Percentiles rank a stretch among this genome's conserved stretches.
Conservation (phyloP, 2,329 filamentous ascomycete genomes). For the Pseudopithomyces maydicus region DNA sequence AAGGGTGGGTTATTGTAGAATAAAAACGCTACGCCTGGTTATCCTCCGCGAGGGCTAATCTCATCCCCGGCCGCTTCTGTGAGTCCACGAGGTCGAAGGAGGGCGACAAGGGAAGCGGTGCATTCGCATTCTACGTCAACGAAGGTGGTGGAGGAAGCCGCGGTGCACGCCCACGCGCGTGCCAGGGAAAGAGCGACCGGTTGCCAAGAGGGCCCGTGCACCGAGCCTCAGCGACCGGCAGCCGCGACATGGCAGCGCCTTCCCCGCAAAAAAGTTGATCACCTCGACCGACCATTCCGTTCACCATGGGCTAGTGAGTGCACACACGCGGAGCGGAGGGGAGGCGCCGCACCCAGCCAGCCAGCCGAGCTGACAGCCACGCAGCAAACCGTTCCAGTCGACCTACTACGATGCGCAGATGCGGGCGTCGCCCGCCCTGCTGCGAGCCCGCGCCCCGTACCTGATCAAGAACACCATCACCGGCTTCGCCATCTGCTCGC, state of each 20-base stretch:
- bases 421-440: slow-evolving; percentile 84
- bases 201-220: slow-evolving; percentile 7
- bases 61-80: slow-evolving; percentile 35
- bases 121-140: slow-evolving; percentile 22
- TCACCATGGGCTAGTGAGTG: slow-evolving; percentile 44
- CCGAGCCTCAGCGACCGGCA: slow-evolving; percentile 9
- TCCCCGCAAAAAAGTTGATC: slow-evolving; percentile 6
- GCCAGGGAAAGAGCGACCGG: slow-evolving; percentile 2
- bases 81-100: slow-evolving; percentile 25
- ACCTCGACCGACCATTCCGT: background rate
- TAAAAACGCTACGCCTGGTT: slow-evolving; percentile 34
- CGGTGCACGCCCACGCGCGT: background rate
- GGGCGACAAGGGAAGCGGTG: slow-evolving; percentile 27
- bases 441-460: slow-evolving; percentile 90
- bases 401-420: slow-evolving; percentile 93
- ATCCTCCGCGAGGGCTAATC: slow-evolving; percentile 20
- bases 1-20: too few relatives aligned
- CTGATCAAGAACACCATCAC: slow-evolving; percentile 87
- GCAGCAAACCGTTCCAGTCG: slow-evolving; percentile 59
- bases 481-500: slow-evolving; percentile 73
- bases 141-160: background rate
- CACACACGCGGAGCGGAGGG: too few relatives aligned
- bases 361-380: slow-evolving; percentile 14
- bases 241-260: background rate
- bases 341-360: background rate